Conservation (phyloP, 192 early-diverging fungal species). For the Diversispora eburnea region DNA sequence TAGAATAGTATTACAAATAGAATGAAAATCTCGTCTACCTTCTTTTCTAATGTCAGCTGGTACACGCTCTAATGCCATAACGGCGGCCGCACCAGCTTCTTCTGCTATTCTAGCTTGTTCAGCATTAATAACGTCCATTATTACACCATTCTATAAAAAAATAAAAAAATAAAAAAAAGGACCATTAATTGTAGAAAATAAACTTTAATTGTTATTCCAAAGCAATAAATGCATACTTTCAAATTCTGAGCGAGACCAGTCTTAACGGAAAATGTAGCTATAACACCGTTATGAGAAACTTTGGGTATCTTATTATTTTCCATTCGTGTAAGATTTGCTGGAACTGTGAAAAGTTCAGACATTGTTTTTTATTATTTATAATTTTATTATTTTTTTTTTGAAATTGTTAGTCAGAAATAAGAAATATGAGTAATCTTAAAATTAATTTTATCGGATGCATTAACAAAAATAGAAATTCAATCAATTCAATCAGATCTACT, state of each 20-base stretch:
- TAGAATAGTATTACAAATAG: neutral
- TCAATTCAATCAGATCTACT: too few species aligned
- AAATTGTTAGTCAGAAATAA: too few species aligned
- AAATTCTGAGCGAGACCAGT: conserved; percentile 96
- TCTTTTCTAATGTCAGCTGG: conserved; percentile 98
- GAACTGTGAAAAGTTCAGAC: too few species aligned
- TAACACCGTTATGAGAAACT: too few species aligned
- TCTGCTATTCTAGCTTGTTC: conserved; percentile 98
- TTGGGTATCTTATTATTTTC: too few species aligned
- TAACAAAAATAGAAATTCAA: too few species aligned
- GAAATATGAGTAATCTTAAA: too few species aligned
- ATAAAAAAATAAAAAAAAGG: conserved; percentile 16
- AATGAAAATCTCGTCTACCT: conserved; percentile 46
- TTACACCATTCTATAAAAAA: conserved; percentile 82
- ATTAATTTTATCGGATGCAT: too few species aligned
- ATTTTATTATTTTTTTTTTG: too few species aligned
- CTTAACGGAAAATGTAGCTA: conserved; percentile 78
- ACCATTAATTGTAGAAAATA: neutral
- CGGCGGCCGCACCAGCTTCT: conserved; percentile 93
- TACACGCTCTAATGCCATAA: conserved; percentile 97
- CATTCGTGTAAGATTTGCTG: too few species aligned
- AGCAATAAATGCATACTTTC: conserved; percentile 60
- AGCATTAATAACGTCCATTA: conserved; percentile 98
- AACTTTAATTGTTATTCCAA: neutral
- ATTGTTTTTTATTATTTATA: too few species aligned